Evolutionary conservation across 2,329 filamentous ascomycete genomes (phyloP).

Genomic region (Zymoseptoria crescenta): DNA sequence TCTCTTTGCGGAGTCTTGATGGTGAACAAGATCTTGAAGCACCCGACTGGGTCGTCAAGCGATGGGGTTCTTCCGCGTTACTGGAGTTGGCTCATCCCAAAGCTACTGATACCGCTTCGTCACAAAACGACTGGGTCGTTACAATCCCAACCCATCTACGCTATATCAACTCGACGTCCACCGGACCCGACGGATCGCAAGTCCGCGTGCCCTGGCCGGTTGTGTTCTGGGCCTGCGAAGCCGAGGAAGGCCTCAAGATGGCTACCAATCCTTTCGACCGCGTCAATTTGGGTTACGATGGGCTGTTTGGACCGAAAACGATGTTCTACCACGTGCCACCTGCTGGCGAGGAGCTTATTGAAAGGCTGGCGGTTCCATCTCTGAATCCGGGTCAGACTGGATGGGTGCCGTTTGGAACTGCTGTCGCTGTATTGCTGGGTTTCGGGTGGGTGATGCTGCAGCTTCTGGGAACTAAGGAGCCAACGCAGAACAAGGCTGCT

Average conservation of each 20-base stretch:
- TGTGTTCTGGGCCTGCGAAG: constrained; percentile 83
- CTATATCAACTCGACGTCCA: constrained; percentile 49
- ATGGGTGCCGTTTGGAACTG: constrained; percentile 38
- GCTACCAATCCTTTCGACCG: constrained; percentile 76
- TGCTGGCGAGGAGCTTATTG: constrained; percentile 2
- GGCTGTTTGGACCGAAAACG: constrained; percentile 65
- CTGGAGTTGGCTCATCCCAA: constrained; percentile 55
- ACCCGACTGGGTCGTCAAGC: constrained; percentile 66
- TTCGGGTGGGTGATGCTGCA: constrained; percentile 40
- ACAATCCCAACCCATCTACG: constrained; percentile 78
- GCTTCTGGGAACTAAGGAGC: constrained; percentile 16
- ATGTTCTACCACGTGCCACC: constrained; percentile 67
- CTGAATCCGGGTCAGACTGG: constrained; percentile 30
- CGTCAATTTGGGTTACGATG: constrained; percentile 76
- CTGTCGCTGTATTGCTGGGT: constrained; percentile 36
- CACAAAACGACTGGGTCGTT: constrained; percentile 48
- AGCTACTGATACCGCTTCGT: neutral
- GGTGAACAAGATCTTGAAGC: constrained; percentile 84
- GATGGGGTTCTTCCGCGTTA: constrained; percentile 74
- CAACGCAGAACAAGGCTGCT: neutral
- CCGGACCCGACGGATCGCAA: constrained; percentile 21
- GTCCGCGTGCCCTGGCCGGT: constrained; percentile 54
- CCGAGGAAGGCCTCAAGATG: constrained; percentile 59
- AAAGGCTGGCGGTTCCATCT: constrained; percentile 32
- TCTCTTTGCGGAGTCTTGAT: constrained; percentile 57